phyloP scores from a whole-genome alignment of 805 yeast species.

The Candida mattraensis region DNA sequence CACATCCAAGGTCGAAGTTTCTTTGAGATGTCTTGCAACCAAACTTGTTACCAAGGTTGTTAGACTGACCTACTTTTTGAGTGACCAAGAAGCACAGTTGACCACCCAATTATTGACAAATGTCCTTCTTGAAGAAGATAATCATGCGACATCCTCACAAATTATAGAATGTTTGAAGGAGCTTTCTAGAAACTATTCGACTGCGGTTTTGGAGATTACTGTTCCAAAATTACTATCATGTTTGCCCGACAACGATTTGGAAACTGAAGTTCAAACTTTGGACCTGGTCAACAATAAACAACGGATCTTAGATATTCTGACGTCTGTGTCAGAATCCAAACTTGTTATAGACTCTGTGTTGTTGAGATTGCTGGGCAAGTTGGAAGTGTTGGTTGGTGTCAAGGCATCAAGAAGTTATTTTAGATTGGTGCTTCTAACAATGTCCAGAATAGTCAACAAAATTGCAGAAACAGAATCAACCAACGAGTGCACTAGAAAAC shows the following conservation, averaged over 20 bases:
- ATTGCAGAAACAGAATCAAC: slow-evolving; percentile 15
- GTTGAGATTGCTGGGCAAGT: slow-evolving; percentile 43
- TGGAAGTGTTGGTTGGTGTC: slow-evolving; percentile 21
- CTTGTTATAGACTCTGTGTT: slow-evolving; percentile 45
- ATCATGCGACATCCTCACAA: slow-evolving; percentile 52
- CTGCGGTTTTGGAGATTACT: slow-evolving; percentile 48
- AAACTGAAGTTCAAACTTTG: slow-evolving; percentile 3
- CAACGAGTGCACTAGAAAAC: slow-evolving; percentile 40
- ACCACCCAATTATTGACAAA: slow-evolving; percentile 67
- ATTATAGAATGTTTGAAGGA: slow-evolving; percentile 54
- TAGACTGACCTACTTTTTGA: slow-evolving; percentile 48
- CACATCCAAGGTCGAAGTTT: slow-evolving; percentile 65
- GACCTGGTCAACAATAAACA: slow-evolving; percentile 26
- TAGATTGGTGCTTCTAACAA: slow-evolving; percentile 25
- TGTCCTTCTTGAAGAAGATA: slow-evolving; percentile 50
- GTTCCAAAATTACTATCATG: slow-evolving; percentile 51
- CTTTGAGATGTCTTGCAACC: slow-evolving; percentile 65
- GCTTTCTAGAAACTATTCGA: slow-evolving; percentile 39
- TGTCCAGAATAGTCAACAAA: slow-evolving; percentile 23
- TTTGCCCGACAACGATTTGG: slow-evolving; percentile 41
- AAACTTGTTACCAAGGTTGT: slow-evolving; percentile 62
- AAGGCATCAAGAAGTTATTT: slow-evolving; percentile 20
- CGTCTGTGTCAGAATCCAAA: slow-evolving; percentile 41
- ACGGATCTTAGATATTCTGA: slow-evolving; percentile 34
- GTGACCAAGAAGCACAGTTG: slow-evolving; percentile 55